Percentiles rank a stretch among this genome's conserved stretches.
Conservation (phyloP, 139 green algal genomes). For the Klebsormidium nitens region DNA sequence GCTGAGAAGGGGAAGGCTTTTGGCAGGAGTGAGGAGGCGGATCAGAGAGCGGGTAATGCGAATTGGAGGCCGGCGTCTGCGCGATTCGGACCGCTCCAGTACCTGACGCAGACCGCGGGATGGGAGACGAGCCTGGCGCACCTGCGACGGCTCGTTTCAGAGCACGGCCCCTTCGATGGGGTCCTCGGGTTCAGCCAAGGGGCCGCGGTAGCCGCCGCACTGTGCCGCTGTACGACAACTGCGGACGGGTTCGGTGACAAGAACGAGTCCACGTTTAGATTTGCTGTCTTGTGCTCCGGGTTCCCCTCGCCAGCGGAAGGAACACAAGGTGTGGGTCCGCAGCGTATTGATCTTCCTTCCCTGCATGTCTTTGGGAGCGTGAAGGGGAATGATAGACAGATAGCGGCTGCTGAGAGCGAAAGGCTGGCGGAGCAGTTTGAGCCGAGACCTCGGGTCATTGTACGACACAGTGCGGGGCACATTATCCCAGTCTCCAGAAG, state of each 20-base stretch:
- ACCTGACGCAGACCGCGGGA: slow-evolving; percentile 52
- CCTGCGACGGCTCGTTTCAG: slow-evolving; percentile 41
- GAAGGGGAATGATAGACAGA: slow-evolving; percentile 10
- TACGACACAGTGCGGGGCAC: slow-evolving; percentile 12
- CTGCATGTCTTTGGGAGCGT: slow-evolving; percentile 21
- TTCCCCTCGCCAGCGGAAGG: slow-evolving; percentile 16
- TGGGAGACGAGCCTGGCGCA: slow-evolving; percentile 49
- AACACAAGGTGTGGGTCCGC: not conserved
- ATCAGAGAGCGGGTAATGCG: slow-evolving; percentile 1
- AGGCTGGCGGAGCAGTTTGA: not conserved
- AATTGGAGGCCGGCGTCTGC: not conserved
- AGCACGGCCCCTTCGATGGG: slow-evolving; percentile 65
- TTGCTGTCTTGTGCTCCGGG: slow-evolving; percentile 31
- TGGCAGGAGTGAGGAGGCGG: not conserved
- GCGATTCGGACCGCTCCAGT: slow-evolving; percentile 1
- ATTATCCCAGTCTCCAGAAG: not conserved
- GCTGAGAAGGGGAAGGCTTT: not conserved
- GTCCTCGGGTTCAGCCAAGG: slow-evolving; percentile 81
- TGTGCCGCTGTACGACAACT: slow-evolving; percentile 1
- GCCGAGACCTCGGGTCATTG: not conserved
- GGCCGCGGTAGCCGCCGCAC: slow-evolving; percentile 26
- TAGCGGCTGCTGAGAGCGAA: slow-evolving; percentile 5
- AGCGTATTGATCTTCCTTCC: not conserved
- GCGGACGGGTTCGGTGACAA: not conserved
- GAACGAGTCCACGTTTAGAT: slow-evolving; percentile 6